A percentile compares a stretch with the other conserved stretches of the same genome.
phyloP scores from a whole-genome alignment of 2,329 filamentous ascomycete species.

The Parafenestella ontariensis region DNA sequence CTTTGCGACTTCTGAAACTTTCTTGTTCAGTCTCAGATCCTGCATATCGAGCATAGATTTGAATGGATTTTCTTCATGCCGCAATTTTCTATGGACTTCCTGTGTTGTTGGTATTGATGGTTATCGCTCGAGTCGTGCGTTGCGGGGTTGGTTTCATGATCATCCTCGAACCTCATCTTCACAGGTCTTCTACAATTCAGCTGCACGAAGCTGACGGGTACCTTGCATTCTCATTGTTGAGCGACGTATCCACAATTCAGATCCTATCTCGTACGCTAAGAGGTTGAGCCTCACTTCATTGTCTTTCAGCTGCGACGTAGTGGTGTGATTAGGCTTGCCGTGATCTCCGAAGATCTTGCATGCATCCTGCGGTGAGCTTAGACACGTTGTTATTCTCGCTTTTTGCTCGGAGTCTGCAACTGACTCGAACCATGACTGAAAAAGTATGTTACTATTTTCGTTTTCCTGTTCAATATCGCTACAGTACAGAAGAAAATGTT shows the following conservation, averaged over 20 bases:
- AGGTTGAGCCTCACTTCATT: background rate
- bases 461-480: background rate
- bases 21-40: conserved; percentile 11
- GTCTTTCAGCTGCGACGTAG: conserved; percentile 4
- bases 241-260: background rate
- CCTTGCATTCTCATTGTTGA: conserved; percentile 2
- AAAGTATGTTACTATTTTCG: background rate
- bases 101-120: background rate
- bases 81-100: background rate
- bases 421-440: background rate
- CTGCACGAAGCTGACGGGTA: conserved; percentile 3
- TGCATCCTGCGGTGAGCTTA: background rate
- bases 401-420: background rate
- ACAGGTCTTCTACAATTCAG: background rate
- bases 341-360: conserved; percentile 12
- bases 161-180: too few relatives aligned
- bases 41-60: background rate
- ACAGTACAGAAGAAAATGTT: conserved; percentile 2
- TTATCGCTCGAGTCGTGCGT: background rate
- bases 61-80: background rate
- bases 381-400: background rate
- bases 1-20: background rate
- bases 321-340: conserved; percentile 19
- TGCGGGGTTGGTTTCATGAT: background rate
- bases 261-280: background rate